A percentile compares a stretch with the other conserved stretches of the same genome.
phyloP scores from a whole-genome alignment of 2,329 filamentous ascomycete genomes.

The Paecilomyces dactylethromorphus region DNA sequence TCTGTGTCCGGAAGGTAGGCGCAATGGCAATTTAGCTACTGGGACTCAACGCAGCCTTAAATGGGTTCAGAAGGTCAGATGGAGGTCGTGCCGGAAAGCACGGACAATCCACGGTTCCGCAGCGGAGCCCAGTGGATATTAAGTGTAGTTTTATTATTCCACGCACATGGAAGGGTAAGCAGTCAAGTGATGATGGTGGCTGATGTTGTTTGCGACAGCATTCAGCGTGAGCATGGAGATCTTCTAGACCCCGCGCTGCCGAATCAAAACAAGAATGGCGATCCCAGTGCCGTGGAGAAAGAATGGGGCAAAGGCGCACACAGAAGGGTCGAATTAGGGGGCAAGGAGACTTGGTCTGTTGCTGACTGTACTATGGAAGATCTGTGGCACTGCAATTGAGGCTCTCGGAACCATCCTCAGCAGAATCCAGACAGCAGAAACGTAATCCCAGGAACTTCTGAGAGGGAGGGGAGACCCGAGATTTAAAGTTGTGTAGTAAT shows the following conservation, averaged over 20 bases:
- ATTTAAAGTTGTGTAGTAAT: conserved; percentile 15
- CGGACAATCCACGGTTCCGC: not conserved
- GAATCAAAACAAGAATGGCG: conserved; percentile 3
- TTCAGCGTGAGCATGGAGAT: not conserved
- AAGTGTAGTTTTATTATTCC: not conserved
- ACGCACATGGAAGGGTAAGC: not conserved
- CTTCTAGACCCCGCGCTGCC: not conserved
- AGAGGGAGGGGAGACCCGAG: not conserved
- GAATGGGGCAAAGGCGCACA: not conserved
- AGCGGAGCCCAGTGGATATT: not conserved
- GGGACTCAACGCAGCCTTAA: not conserved
- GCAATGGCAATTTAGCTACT: not conserved
- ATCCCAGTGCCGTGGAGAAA: not conserved
- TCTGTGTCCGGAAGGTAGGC: not conserved
- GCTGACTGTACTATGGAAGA: not conserved
- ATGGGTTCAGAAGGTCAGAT: not conserved
- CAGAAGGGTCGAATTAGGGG: not conserved
- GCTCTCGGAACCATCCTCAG: not conserved
- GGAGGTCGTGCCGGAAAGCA: not conserved
- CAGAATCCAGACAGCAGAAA: not conserved
- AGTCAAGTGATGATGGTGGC: not conserved
- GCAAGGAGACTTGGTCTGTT: not conserved
- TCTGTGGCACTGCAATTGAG: not conserved
- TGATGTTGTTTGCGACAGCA: not conserved
- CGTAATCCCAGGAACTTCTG: not conserved